Percentiles rank a stretch among this genome's conserved stretches.
Conservation (phyloP, 441 rosid species). For the Eruca vesicaria region DNA sequence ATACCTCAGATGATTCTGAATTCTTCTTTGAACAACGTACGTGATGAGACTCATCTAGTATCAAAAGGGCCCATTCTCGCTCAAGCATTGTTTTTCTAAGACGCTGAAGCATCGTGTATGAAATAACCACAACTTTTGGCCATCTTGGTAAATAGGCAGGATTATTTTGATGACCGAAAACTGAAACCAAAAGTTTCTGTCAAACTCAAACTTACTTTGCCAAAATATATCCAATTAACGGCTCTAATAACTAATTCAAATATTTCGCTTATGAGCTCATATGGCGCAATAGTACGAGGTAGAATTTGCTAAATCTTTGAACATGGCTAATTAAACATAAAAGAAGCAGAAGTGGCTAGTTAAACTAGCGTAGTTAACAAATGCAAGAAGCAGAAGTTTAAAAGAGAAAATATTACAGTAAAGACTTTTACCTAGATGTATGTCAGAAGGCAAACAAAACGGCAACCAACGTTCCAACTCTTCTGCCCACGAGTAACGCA, state of each 20-base stretch:
- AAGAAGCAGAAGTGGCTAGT: not conserved
- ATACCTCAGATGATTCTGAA: slow-evolving; percentile 76
- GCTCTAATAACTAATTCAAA: not conserved
- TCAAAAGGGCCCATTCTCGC: slow-evolving; percentile 82
- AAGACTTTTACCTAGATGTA: slow-evolving; percentile 72
- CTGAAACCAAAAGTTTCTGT: slow-evolving; percentile 40
- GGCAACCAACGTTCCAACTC: slow-evolving; percentile 97
- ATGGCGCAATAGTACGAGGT: not conserved
- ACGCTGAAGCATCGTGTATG: slow-evolving; percentile 85
- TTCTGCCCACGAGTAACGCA: slow-evolving; percentile 94
- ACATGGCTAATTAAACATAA: too few relatives aligned
- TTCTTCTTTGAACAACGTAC: slow-evolving; percentile 73
- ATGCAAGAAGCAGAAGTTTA: not conserved
- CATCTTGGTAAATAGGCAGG: slow-evolving; percentile 63
- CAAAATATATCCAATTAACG: not conserved
- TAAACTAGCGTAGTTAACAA: not conserved
- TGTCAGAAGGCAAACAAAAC: slow-evolving; percentile 80
- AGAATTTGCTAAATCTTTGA: not conserved
- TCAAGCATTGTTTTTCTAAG: slow-evolving; percentile 68
- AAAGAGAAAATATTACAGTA: slow-evolving; percentile 6
- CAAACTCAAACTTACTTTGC: slow-evolving; percentile 3
- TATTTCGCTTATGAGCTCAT: not conserved
- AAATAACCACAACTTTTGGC: slow-evolving; percentile 89
- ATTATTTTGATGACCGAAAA: slow-evolving; percentile 80
- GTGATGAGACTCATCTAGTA: slow-evolving; percentile 96